Evolutionary conservation across 2,329 filamentous ascomycete genomes (phyloP), one percentile per base, ranked within the genome.

Genomic region (Xylariomycetidae sp.): DNA sequence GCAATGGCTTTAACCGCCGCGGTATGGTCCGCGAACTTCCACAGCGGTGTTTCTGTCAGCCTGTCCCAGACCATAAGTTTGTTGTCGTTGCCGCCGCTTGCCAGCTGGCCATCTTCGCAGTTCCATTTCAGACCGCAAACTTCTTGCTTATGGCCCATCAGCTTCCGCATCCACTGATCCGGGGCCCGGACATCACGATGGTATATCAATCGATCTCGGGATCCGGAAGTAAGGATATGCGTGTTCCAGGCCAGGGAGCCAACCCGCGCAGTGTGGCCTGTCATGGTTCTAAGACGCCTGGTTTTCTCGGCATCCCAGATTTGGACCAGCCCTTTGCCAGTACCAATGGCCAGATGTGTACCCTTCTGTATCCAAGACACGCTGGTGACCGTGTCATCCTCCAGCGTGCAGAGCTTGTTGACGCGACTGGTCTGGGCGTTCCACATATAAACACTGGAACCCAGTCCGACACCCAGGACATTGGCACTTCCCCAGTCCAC

Each of bases 51-150:
- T 48, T 93, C 85, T n/a, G 81, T 86, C 38, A 95, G 72, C 56
- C 93, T 93, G 52, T 98, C 92, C 92, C 92, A 98, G 16, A 98
- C 88, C 76, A 96, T 92, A 28, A 98, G 72, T 58, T 96, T 96
- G 65, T 98, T 98, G 65, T 98, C 92, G 59, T 98, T 98, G 5
- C 92, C 92, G 31, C 92, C 92, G 35, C 86, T 94, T 10, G 92
- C 92, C 17, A 98, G 72, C 58, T 98, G 92, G 5, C 88, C 85
- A 51, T 95, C 90, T 48, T 96, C 89, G 37, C 85, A 85, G 52
- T 98, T 98, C 92, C 92, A 98, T 51, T 89, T 89, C 31, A 98
- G 65, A 7, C 92, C 92, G 56, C 92, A 98, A 10, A 98, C 87
- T 63, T 98, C 92, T 63, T 98, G 92, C 60, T 96, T 98, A 61